These are phyloP conservation scores for Agaricus blazei DNA, from an alignment of 768 basidiomycete species.

Conservation along the genomic window DNA sequence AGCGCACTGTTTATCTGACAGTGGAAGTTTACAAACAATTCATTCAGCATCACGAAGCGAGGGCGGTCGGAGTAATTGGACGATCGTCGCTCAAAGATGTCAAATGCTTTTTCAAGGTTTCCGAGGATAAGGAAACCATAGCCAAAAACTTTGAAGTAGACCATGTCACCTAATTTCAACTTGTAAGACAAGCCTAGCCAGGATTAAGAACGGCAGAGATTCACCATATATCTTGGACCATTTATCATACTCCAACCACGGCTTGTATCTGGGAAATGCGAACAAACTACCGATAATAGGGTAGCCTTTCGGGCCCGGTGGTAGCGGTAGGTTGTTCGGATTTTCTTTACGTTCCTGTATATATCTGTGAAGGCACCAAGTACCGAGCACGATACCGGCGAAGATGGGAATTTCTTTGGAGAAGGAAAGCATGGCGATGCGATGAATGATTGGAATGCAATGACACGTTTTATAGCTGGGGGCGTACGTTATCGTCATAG, in stretches of 20 bases:
- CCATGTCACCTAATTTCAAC: slow-evolving; percentile 9
- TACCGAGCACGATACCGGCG: not conserved
- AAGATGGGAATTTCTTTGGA: not conserved
- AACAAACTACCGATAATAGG: slow-evolving; percentile 9
- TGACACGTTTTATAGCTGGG: too few species aligned
- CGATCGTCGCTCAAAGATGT: slow-evolving; percentile 4
- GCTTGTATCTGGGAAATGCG: not conserved
- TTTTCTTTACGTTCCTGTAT: not conserved
- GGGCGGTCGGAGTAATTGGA: slow-evolving; percentile 2
- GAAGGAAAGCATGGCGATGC: not conserved
- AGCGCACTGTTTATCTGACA: not conserved
- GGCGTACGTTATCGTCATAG: too few species aligned
- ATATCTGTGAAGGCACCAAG: not conserved
- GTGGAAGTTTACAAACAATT: slow-evolving; percentile 1
- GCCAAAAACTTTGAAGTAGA: slow-evolving; percentile 12
- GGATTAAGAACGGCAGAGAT: not conserved
- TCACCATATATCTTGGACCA: slow-evolving; percentile 3
- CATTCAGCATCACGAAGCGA: not conserved
- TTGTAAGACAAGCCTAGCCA: too few species aligned
- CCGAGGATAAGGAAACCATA: slow-evolving; percentile 10
- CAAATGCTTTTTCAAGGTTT: not conserved
- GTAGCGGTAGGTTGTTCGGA: not conserved
- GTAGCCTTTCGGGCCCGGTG: slow-evolving; percentile 7
- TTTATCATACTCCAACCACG: slow-evolving; percentile 11
- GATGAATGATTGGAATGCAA: too few species aligned